Evolutionary conservation across 108 stramenopile species (phyloP).

Genomic region (Pseudonitzschia multiseries): DNA sequence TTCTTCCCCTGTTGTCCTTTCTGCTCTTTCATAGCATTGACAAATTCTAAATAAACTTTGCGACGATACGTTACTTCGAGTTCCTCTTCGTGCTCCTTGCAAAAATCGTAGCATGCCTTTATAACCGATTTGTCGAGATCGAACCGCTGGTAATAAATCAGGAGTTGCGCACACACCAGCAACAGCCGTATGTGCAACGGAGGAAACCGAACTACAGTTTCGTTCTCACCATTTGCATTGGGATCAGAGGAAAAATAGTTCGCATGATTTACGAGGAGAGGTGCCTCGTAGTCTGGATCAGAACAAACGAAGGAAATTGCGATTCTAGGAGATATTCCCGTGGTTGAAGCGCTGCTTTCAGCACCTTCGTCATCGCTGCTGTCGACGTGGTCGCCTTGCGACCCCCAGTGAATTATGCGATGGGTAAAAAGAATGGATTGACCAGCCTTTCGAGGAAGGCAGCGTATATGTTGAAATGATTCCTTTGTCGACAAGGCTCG

Average conservation of each 20-base stretch:
- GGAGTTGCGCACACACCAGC: constrained; percentile 70
- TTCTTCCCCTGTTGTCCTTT: constrained; percentile 6
- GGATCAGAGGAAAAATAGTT: constrained; percentile 2
- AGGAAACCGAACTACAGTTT: constrained; percentile 21
- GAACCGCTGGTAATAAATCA: constrained; percentile 80
- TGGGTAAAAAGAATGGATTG: constrained; percentile 69
- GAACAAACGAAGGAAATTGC: constrained; percentile 76
- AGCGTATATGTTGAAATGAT: constrained; percentile 72
- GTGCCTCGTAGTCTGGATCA: constrained; percentile 60
- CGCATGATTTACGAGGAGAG: constrained; percentile 37
- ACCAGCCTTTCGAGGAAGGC: constrained; percentile 60
- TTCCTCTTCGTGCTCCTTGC: constrained; percentile 52
- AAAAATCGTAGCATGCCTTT: constrained; percentile 62
- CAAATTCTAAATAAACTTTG: constrained; percentile 72
- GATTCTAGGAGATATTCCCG: constrained; percentile 37
- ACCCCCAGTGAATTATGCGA: constrained; percentile 80
- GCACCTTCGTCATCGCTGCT: not conserved
- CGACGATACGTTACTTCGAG: constrained; percentile 62
- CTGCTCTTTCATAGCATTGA: constrained; percentile 74
- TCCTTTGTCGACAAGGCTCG: constrained; percentile 60
- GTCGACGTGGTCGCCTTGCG: constrained; percentile 42
- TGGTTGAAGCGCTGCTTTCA: not conserved
- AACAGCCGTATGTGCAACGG: constrained; percentile 66
- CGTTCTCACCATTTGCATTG: not conserved
- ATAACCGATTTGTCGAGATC: constrained; percentile 40